Base-by-base conservation (phyloP, 768 basidiomycete genomes). In the Trametes gibbosa region DNA sequence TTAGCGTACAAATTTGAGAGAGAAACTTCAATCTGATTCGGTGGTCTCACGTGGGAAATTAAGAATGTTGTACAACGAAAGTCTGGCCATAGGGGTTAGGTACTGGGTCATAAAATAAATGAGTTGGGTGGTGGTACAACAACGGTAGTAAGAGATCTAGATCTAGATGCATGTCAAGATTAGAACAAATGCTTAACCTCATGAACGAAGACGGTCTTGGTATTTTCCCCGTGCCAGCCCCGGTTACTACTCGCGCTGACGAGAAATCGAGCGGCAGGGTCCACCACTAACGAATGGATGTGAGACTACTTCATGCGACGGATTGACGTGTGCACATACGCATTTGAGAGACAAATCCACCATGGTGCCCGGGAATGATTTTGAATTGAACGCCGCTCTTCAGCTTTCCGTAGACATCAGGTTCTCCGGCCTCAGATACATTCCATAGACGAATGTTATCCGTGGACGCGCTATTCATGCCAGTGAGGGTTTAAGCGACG, bases 361-460 rank as follows among this genome's bases (percentile, higher is more conserved):
- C 95, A 74, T 97, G 92, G 75, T 97, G 96, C 0, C 95, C 96
- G 12, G 94, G 88, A 37, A 98, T 90, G 60, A 98, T 95, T 76
- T 93, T 95, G 80, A 96, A 98, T 54, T 87, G 92, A 17, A 89
- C 86, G 8, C 87, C 85, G 56, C 86, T 83, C 71, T 79, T 85
- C 58, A 76, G 74, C 69, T 81, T 85, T 54, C 84, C 83, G 49
- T 71, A 80, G 17, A 79, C 78, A 63, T 94, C 92, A 13, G 76
- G 71, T 67, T 89, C 87, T 37, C 81, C 83, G 25, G 85, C 85
- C 56, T 93, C 90, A 13, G 86, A 83, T 13, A 90, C 89, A 65
- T 98, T 94, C 95, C 95, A 98, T 39, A 98, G 73, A 13, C 96
- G 83, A 62, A 98, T 83, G 68, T 96, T 96, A 75, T 98, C 96